Conservation (phyloP, 2,329 filamentous ascomycete genomes). For the Didymella segeticola region DNA sequence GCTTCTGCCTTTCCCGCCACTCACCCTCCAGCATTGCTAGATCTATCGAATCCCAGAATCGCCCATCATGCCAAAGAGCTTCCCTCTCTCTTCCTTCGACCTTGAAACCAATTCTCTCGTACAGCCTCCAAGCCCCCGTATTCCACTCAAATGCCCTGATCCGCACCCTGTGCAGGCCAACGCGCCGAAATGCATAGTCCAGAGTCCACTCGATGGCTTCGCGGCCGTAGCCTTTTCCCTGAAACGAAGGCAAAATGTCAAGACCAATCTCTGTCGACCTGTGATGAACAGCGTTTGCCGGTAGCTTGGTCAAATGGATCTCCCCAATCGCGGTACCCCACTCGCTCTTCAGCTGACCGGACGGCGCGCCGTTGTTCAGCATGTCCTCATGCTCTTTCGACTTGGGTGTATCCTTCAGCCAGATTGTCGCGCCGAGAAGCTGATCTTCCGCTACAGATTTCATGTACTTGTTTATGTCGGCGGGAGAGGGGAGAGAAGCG, state of each 20-base stretch:
- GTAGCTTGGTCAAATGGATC: constrained; percentile 7
- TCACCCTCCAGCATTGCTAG: constrained; percentile 40
- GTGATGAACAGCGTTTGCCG: constrained; percentile 49
- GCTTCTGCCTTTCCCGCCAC: constrained; percentile 26
- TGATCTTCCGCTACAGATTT: constrained; percentile 25
- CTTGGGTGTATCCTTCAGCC: constrained; percentile 6
- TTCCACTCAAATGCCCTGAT: constrained; percentile 55
- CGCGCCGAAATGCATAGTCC: constrained; percentile 56
- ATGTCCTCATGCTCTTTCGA: neutral
- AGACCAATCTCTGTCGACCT: constrained; percentile 52
- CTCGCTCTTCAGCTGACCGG: constrained; percentile 3
- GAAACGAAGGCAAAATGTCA: constrained; percentile 44
- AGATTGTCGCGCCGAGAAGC: constrained; percentile 36
- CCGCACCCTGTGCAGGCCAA: constrained; percentile 54
- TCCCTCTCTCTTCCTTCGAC: constrained; percentile 54
- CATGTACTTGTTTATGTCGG: constrained; percentile 25
- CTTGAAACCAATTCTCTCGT: constrained; percentile 56
- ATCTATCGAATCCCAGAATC: constrained; percentile 45
- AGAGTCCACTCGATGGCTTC: constrained; percentile 58
- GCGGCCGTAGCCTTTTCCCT: constrained; percentile 54
- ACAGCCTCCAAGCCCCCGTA: constrained; percentile 51
- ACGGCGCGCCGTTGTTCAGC: neutral
- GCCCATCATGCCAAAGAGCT: constrained; percentile 52
- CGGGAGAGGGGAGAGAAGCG: constrained; percentile 22
- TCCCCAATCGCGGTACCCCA: constrained; percentile 22